phyloP scores from a whole-genome alignment of 2,329 filamentous ascomycete genomes.

The Aureobasidium pullulans region DNA sequence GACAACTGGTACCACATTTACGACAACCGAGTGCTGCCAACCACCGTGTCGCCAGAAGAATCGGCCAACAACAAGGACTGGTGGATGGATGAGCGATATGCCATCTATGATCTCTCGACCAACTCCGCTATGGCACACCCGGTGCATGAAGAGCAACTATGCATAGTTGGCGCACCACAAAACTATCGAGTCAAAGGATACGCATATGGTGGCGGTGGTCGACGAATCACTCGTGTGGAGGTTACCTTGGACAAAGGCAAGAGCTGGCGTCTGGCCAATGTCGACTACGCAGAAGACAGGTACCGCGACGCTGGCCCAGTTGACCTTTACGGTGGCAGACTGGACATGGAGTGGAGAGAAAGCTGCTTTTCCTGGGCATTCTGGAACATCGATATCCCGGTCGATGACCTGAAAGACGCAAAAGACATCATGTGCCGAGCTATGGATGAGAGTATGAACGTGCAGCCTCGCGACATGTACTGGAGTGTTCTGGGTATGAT shows the following conservation, averaged over 20 bases:
- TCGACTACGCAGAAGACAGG: slow-evolving; percentile 77
- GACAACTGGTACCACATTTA: slow-evolving; percentile 96
- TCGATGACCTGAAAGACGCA: slow-evolving; percentile 54
- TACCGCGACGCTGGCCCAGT: slow-evolving; percentile 62
- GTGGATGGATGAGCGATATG: slow-evolving; percentile 86
- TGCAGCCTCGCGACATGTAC: slow-evolving; percentile 89
- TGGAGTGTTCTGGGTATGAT: slow-evolving; percentile 96
- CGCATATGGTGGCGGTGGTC: slow-evolving; percentile 82
- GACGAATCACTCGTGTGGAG: slow-evolving; percentile 73
- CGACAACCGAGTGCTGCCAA: slow-evolving; percentile 84
- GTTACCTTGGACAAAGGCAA: slow-evolving; percentile 75
- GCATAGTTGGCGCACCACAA: slow-evolving; percentile 39
- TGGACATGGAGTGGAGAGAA: slow-evolving; percentile 79
- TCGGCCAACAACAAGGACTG: slow-evolving; percentile 64
- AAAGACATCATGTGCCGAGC: slow-evolving; percentile 72
- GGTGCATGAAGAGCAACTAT: slow-evolving; percentile 64
- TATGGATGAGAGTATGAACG: slow-evolving; percentile 85
- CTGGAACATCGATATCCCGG: slow-evolving; percentile 66
- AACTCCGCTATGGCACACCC: slow-evolving; percentile 80
- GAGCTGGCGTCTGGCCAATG: slow-evolving; percentile 68
- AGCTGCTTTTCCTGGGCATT: slow-evolving; percentile 88
- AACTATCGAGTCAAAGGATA: slow-evolving; percentile 68
- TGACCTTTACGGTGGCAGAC: slow-evolving; percentile 63
- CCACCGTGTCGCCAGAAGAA: slow-evolving; percentile 75
- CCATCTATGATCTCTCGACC: slow-evolving; percentile 84